Evolutionary conservation across 306 rosid species (phyloP).

Genomic region (Sesbania bispinosa): DNA sequence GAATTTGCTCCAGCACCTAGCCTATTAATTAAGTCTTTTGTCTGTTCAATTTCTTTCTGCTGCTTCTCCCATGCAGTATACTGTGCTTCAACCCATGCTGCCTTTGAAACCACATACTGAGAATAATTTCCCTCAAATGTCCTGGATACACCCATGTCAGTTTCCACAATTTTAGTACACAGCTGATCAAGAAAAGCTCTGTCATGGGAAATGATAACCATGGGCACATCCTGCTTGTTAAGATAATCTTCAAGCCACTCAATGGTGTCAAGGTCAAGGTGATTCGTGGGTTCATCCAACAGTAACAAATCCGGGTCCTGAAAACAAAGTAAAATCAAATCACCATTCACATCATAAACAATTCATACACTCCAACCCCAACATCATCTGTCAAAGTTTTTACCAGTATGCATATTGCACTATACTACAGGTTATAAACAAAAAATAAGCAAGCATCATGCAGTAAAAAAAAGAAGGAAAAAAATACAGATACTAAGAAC

Average conservation of each 20-base stretch:
- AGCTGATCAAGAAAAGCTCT: slow-evolving; percentile 93
- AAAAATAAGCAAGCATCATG: neutral
- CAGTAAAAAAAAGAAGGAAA: neutral
- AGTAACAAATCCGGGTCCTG: slow-evolving; percentile 92
- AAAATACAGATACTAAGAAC: neutral
- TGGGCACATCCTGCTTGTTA: slow-evolving; percentile 79
- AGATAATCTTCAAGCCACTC: slow-evolving; percentile 93
- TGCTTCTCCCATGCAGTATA: slow-evolving; percentile 92
- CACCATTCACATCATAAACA: neutral
- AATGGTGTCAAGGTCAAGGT: slow-evolving; percentile 88
- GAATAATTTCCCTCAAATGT: slow-evolving; percentile 83
- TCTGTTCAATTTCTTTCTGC: slow-evolving; percentile 85
- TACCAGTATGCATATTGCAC: neutral
- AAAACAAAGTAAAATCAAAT: slow-evolving; percentile 30
- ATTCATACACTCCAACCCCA: neutral
- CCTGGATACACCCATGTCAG: slow-evolving; percentile 85
- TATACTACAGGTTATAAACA: neutral
- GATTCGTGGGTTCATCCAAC: slow-evolving; percentile 92
- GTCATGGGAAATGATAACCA: slow-evolving; percentile 94
- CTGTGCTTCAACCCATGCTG: slow-evolving; percentile 80
- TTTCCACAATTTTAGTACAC: slow-evolving; percentile 92
- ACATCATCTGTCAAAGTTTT: neutral
- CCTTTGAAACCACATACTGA: slow-evolving; percentile 58
- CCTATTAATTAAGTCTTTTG: slow-evolving; percentile 68
- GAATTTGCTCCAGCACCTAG: slow-evolving; percentile 92